Evolutionary conservation across 2,329 filamentous ascomycete genomes (phyloP).

Genomic region (Pestalotiopsis sp.): DNA sequence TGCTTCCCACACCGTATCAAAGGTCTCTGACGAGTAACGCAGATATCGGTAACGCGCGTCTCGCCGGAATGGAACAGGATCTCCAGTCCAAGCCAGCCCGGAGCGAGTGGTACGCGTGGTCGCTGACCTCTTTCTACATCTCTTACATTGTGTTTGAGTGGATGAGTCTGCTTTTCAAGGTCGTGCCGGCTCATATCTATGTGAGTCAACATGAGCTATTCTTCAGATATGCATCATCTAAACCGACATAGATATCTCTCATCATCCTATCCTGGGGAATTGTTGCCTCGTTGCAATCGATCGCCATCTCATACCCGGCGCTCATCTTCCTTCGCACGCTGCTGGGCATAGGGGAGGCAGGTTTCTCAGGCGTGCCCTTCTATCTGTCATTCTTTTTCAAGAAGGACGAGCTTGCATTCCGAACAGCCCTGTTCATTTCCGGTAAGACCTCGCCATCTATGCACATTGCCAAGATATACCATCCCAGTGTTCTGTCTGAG

Average conservation of each 20-base stretch:
- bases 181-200: slow-evolving; percentile 61
- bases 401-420: slow-evolving; percentile 73
- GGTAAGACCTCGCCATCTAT: slow-evolving; percentile 37
- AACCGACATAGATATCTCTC: slow-evolving; percentile 25
- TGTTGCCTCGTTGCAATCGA: slow-evolving; percentile 71
- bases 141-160: slow-evolving; percentile 65
- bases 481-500: neutral
- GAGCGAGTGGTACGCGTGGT: slow-evolving; percentile 58
- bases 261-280: slow-evolving; percentile 80
- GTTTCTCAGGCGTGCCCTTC: slow-evolving; percentile 63
- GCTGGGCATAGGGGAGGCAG: slow-evolving; percentile 65
- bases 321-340: slow-evolving; percentile 56
- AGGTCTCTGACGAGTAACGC: slow-evolving; percentile 5
- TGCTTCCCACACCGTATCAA: neutral
- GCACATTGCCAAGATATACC: neutral
- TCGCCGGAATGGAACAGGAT: slow-evolving; percentile 64
- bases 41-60: slow-evolving; percentile 65
- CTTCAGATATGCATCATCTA: neutral
- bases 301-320: slow-evolving; percentile 62
- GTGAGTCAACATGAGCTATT: slow-evolving; percentile 29
- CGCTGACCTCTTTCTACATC: slow-evolving; percentile 61
- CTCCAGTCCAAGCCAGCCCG: slow-evolving; percentile 49
- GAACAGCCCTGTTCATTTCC: slow-evolving; percentile 84
- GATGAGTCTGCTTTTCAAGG: slow-evolving; percentile 63
- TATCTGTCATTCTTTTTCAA: slow-evolving; percentile 67